Evolutionary conservation across 495 filamentous ascomycete genomes (phyloP), one percentile per base, ranked within the genome.

Genomic region (Aspergillus asperescens): DNA sequence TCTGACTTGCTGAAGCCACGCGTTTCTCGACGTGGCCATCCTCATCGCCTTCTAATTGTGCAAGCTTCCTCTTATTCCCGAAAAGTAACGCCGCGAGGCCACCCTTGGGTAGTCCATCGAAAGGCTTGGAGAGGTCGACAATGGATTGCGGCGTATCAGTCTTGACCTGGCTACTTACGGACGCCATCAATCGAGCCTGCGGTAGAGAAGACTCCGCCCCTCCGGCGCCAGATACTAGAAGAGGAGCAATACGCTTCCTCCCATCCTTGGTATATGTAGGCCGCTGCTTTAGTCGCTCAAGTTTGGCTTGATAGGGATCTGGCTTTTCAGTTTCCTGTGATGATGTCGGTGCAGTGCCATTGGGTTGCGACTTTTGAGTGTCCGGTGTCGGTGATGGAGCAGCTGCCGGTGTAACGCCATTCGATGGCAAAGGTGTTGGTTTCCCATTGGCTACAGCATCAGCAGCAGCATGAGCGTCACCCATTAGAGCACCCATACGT

Each of bases 401-500:
- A 24, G 66, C 60, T 23, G 73, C 66, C 38, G 73, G 68, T 9
- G 72, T 68, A 7, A 67, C 67, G 12, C 75, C 73, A 48, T 79
- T 79, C 3, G 71, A 62, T 9, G 67, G 63, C 23, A 58, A 40
- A 25, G 64, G 45, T 16, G 67, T 49, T 4, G 65, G 41, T 45
- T 65, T 74, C 37, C 76, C 79, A 60, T 75, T 82, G 29, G 65
- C 66, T 18, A 58, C 54, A n/a, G 61, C 56, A 9, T 67, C 68
- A 1, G 64, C 53, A 10, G 59, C 52, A 13, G 59, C 60, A 55
- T 66, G 62, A 12, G 64, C 77, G 68, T 96, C 94, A 28, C 93
- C 93, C 94, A 98, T 98, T 47, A 98, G 68, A 18, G 90, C 91
- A 12, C 93, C 94, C 93, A 99, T 99, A 54, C 92, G 79, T 7